Evolutionary conservation across 495 filamentous ascomycete species (phyloP), one percentile per base, ranked within the genome.

Genomic region (Aspergillus panamensis): DNA sequence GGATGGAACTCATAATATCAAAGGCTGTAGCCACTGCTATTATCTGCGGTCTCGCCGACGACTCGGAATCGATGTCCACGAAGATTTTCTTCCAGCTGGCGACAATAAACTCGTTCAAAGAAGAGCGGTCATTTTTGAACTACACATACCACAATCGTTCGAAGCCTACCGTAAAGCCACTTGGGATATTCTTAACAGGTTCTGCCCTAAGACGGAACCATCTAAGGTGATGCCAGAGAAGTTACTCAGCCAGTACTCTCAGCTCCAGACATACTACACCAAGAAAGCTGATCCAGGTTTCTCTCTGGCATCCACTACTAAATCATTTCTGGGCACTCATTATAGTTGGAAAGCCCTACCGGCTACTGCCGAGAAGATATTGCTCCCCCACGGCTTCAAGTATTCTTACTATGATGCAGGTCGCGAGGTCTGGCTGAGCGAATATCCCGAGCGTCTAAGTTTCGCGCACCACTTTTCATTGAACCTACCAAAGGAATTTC

Each of bases 81-180:
- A 88, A 56, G 86, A 83, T 77, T 85, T 82, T 8, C 69, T 89
- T 9, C 84, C 86, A 0, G 0, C 31, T 19, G 0, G 16, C 0
- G 8, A 49, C 67, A n/a, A 66, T 12, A 31, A 33, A 5, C 8
- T 56, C 66, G 4, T 19, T 6, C 58, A 48, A 55, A 62, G 63
- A 55, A 75, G 78, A 53, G 68, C 77, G 0, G 67, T 75, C 0
- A 71, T 87, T 0, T 86, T 89, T 39, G 86, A 90, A 66, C 66
- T 87, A 0, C 39, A 58, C 12, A 65, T 76, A 4, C 84, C 86
- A 1, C 13, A 17, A 0, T 52, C 52, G 0, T 73, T 86, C 17
- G 58, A 56, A 14, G 53, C 70, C 4, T 90, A 86, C 81, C 76
- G 87, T 1, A 70, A 82, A 42, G 57, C 64, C 6, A 84, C 80